Evolutionary conservation across 768 basidiomycete species (phyloP).

Genomic region (Mycena epipterygia): DNA sequence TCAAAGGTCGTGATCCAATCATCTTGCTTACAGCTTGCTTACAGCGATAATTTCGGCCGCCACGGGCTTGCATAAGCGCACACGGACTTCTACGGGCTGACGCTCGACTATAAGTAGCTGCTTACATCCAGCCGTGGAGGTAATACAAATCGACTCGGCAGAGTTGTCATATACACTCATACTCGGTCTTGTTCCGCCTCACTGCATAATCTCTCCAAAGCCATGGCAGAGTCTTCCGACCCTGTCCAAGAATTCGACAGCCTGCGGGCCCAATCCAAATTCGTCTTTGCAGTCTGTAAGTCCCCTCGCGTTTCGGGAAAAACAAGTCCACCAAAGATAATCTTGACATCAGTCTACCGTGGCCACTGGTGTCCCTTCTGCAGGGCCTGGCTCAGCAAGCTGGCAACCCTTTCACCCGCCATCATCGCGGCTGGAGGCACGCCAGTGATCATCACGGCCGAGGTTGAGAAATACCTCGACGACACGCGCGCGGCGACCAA

Average conservation of each 20-base stretch:
- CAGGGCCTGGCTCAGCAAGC: slow-evolving; percentile 12
- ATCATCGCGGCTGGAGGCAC: slow-evolving; percentile 17
- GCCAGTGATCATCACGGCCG: slow-evolving; percentile 16
- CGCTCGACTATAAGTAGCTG: not conserved
- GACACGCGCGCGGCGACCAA: slow-evolving; percentile 13
- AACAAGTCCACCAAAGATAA: slow-evolving; percentile 13
- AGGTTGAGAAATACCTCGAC: slow-evolving; percentile 11
- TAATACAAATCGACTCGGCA: slow-evolving; percentile 14
- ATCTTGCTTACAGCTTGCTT: too few relatives aligned
- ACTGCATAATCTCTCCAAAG: slow-evolving; percentile 10
- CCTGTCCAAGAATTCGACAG: slow-evolving; percentile 8
- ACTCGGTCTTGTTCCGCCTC: slow-evolving; percentile 10
- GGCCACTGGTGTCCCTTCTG: slow-evolving; percentile 19
- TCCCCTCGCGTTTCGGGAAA: slow-evolving; percentile 13
- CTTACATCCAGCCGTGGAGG: slow-evolving; percentile 2
- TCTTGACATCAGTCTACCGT: slow-evolving; percentile 17
- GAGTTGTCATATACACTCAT: slow-evolving; percentile 15
- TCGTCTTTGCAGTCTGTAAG: slow-evolving; percentile 18
- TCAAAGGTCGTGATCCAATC: too few relatives aligned
- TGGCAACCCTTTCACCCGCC: slow-evolving; percentile 15
- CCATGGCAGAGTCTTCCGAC: slow-evolving; percentile 14
- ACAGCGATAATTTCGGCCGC: slow-evolving; percentile 10
- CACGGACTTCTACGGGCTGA: not conserved
- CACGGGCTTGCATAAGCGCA: slow-evolving; percentile 7
- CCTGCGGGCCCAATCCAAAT: slow-evolving; percentile 14